Evolutionary conservation across 2,329 filamentous ascomycete genomes (phyloP).

Genomic region (Aspergillus fumigatiaffinis): DNA sequence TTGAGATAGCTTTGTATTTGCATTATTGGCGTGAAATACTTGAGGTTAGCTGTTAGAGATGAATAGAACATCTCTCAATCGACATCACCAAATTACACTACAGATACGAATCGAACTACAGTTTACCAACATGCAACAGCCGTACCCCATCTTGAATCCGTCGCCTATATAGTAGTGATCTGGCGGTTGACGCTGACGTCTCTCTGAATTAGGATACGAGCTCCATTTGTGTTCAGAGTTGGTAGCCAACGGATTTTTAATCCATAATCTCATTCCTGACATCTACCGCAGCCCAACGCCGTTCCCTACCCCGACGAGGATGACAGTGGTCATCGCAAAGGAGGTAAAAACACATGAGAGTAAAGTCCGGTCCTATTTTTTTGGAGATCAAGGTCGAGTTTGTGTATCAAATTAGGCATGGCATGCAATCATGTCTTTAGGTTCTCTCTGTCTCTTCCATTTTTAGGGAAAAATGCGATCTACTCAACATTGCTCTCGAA

Average conservation of each 20-base stretch:
- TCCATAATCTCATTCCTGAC: neutral
- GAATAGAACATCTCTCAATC: neutral
- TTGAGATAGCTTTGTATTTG: neutral
- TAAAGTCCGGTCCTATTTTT: neutral
- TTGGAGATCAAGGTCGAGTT: neutral
- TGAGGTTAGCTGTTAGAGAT: neutral
- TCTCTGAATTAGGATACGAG: neutral
- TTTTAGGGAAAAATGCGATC: slow-evolving; percentile 19
- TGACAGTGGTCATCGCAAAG: neutral
- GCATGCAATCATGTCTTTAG: neutral
- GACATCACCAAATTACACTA: neutral
- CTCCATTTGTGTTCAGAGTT: neutral
- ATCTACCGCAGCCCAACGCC: neutral
- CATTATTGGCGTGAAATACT: neutral
- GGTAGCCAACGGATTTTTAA: neutral
- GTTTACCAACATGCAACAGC: neutral
- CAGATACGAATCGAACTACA: neutral
- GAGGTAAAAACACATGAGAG: neutral
- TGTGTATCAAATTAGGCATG: neutral
- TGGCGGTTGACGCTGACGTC: neutral
- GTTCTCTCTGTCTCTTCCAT: neutral
- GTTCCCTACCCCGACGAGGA: neutral
- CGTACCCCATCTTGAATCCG: no score
- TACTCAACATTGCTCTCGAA: slow-evolving; percentile 98
- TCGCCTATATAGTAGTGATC: neutral